Evolutionary conservation across 2,329 filamentous ascomycete genomes (phyloP).

Genomic region (Capronia coronata): DNA sequence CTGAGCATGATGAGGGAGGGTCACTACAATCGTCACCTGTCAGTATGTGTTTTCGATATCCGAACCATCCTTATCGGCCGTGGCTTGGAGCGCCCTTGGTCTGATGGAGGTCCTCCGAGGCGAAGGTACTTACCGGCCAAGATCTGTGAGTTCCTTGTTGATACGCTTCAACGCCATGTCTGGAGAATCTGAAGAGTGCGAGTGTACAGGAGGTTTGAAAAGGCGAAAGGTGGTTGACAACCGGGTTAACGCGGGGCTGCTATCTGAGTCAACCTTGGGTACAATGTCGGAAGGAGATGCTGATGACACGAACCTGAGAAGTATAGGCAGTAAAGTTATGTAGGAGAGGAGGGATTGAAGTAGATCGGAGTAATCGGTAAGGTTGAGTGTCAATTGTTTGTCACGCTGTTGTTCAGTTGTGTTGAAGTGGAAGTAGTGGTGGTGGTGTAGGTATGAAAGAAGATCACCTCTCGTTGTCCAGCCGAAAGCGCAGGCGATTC

Average conservation of each 20-base stretch:
- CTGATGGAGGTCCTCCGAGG: neutral
- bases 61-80: conserved; percentile 5
- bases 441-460: conserved; percentile 14
- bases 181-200: conserved; percentile 23
- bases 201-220: conserved; percentile 8
- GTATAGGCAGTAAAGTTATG: neutral
- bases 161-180: conserved; percentile 48
- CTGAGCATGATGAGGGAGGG: conserved; percentile 96
- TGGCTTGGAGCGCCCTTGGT: neutral
- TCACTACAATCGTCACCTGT: conserved; percentile 55
- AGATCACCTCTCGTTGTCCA: conserved; percentile 2
- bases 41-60: conserved; percentile 18
- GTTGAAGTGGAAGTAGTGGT: conserved; percentile 3
- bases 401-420: conserved; percentile 2
- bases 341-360: conserved; percentile 5
- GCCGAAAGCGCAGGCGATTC: neutral
- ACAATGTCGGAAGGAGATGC: neutral
- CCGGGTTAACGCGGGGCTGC: conserved; percentile 19
- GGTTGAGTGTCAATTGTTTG: conserved; percentile 12
- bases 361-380: conserved; percentile 5
- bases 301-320: conserved; percentile 10
- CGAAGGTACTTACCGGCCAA: conserved; percentile 42
- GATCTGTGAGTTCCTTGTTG: conserved; percentile 50
- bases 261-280: conserved; percentile 18
- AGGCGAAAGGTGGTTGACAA: conserved; percentile 18